A percentile compares a stretch with the other conserved stretches of the same genome.
These are phyloP conservation scores for Acacia pycnantha DNA, from an alignment of 331 rosid species.

Conservation along the genomic window DNA sequence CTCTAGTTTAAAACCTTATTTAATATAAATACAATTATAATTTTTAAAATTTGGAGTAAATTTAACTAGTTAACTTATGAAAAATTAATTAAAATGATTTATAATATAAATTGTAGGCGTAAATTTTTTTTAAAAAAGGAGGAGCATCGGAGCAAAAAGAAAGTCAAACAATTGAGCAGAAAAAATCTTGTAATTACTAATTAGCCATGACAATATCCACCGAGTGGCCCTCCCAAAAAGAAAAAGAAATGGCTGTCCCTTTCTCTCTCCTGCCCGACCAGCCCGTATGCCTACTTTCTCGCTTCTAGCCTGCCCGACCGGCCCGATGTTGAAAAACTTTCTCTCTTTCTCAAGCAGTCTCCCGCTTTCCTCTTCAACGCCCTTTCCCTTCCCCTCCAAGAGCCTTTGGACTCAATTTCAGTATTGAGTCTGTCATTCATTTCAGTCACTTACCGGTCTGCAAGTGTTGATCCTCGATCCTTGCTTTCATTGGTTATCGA, in stretches of 20 bases:
- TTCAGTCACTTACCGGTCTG: background rate
- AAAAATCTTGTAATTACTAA: conserved; percentile 19
- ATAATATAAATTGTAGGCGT: too few relatives aligned
- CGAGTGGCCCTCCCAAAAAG: conserved; percentile 32
- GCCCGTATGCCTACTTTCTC: conserved; percentile 37
- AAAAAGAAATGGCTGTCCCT: conserved; percentile 48
- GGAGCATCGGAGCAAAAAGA: background rate
- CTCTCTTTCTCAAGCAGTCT: conserved; percentile 45
- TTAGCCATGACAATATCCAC: background rate
- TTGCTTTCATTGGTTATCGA: conserved; percentile 7
- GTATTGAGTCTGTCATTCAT: conserved; percentile 13
- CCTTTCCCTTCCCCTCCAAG: conserved; percentile 32
- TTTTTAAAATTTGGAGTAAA: too few relatives aligned
- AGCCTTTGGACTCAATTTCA: conserved; percentile 40
- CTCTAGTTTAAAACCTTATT: too few relatives aligned
- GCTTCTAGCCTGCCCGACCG: conserved; percentile 39
- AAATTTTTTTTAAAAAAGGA: too few relatives aligned
- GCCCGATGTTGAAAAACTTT: conserved; percentile 41
- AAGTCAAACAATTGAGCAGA: conserved; percentile 44
- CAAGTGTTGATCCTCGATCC: conserved; percentile 38
- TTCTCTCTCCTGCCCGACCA: conserved; percentile 51
- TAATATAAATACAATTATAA: too few relatives aligned
- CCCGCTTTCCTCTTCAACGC: conserved; percentile 32
- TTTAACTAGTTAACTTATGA: too few relatives aligned
- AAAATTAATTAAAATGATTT: too few relatives aligned